These are phyloP conservation scores for Colletotrichum sp. DNA, from an alignment of 2,329 filamentous ascomycete genomes.

Conservation along the genomic window DNA sequence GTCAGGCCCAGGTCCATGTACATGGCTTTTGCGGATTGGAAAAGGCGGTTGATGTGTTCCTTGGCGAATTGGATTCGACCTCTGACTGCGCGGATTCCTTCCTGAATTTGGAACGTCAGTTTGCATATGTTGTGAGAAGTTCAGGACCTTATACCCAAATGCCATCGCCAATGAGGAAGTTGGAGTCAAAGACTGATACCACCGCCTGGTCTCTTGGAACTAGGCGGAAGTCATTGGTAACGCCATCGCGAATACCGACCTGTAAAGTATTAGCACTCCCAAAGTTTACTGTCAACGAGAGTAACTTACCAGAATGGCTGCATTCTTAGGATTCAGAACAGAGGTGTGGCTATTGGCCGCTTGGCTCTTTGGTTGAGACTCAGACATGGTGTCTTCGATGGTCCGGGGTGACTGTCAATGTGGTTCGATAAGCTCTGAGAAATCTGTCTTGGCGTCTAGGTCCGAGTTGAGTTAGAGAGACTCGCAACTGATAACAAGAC, in stretches of 20 bases:
- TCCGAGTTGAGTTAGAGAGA: background rate
- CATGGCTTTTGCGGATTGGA: conserved; percentile 33
- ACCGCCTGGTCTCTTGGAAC: conserved; percentile 25
- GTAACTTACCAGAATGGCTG: conserved; percentile 22
- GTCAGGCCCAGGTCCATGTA: conserved; percentile 30
- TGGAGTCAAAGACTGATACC: conserved; percentile 32
- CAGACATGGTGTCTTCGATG: background rate
- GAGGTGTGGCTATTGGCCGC: conserved; percentile 23
- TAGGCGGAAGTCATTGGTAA: conserved; percentile 26
- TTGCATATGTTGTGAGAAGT: background rate
- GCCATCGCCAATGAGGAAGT: conserved; percentile 30
- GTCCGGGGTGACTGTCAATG: background rate
- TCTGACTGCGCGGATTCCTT: conserved; percentile 28
- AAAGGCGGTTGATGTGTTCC: conserved; percentile 31
- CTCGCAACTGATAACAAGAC: background rate
- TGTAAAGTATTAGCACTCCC: background rate
- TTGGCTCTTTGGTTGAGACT: background rate
- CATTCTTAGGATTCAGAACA: conserved; percentile 28
- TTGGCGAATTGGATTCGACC: conserved; percentile 29
- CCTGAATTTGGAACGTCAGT: conserved; percentile 18
- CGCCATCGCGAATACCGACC: conserved; percentile 31
- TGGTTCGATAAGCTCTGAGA: background rate
- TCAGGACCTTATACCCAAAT: conserved; percentile 25
- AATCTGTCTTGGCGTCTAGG: background rate
- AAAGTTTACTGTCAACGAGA: background rate